Percentiles rank a stretch among this genome's conserved stretches.
Evolutionary conservation across 2,329 filamentous ascomycete genomes (phyloP).

Genomic region (Metarhizium rileyi): DNA sequence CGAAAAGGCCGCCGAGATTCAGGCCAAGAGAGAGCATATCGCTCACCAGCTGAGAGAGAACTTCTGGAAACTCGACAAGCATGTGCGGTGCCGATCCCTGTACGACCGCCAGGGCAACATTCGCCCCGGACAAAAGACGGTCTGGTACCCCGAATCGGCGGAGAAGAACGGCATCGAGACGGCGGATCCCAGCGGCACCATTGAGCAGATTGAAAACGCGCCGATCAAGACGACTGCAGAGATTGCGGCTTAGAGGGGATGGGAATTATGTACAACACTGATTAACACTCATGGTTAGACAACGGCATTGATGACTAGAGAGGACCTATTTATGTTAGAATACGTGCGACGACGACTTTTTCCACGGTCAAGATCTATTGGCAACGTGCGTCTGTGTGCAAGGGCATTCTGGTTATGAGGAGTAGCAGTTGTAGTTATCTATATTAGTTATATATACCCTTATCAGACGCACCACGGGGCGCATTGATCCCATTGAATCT

Average conservation of each 20-base stretch:
- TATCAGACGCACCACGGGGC: no score
- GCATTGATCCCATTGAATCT: no score
- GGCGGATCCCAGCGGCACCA: neutral
- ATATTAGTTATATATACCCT: no score
- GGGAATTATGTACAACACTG: neutral
- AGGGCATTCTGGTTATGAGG: no score
- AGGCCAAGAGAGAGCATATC: constrained; percentile 33
- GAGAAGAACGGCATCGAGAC: neutral
- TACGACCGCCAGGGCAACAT: constrained; percentile 42
- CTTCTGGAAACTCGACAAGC: constrained; percentile 65
- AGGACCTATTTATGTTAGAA: neutral
- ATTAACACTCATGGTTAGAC: neutral
- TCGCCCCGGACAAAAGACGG: constrained; percentile 1
- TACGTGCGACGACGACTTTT: neutral
- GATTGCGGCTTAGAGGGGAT: neutral
- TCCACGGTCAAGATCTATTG: neutral
- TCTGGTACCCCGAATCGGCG: constrained; percentile 1
- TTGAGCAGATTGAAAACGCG: constrained; percentile 1
- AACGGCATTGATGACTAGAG: neutral
- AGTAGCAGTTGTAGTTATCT: no score
- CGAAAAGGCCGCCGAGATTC: constrained; percentile 11
- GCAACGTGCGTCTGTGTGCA: neutral
- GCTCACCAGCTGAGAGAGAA: constrained; percentile 44
- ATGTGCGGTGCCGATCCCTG: constrained; percentile 49
- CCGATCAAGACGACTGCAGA: neutral